Evolutionary conservation across 2,329 filamentous ascomycete genomes (phyloP).

Genomic region (Cladosporium sp.): DNA sequence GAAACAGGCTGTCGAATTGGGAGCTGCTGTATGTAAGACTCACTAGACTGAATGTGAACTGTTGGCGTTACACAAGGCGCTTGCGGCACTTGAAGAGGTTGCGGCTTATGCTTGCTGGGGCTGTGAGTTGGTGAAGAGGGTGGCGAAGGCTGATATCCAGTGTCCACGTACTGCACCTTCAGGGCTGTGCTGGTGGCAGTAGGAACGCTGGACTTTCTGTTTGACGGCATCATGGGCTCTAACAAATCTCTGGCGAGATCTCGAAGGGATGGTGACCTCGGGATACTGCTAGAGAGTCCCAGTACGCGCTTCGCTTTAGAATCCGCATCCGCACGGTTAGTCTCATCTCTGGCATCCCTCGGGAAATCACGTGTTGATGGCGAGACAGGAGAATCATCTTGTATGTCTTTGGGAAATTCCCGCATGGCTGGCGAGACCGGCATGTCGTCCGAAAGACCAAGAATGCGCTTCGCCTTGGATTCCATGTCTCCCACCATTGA

Average conservation of each 20-base stretch:
- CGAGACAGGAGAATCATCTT: neutral
- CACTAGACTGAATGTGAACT: neutral
- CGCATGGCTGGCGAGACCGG: slow-evolving; percentile 1
- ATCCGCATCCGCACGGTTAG: slow-evolving; percentile 29
- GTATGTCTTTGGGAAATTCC: neutral
- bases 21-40: neutral
- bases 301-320: slow-evolving; percentile 45
- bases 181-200: slow-evolving; percentile 12
- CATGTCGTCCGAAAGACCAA: slow-evolving; percentile 31
- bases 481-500: slow-evolving; percentile 32
- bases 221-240: neutral
- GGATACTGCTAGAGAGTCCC: slow-evolving; percentile 26
- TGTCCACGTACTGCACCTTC: slow-evolving; percentile 62
- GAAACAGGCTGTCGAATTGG: slow-evolving; percentile 1
- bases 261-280: neutral
- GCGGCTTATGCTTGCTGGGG: slow-evolving; percentile 18
- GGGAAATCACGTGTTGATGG: neutral
- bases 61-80: neutral
- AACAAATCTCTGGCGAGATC: neutral
- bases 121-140: slow-evolving; percentile 64
- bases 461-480: slow-evolving; percentile 43
- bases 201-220: neutral
- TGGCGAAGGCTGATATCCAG: slow-evolving; percentile 78
- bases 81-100: slow-evolving; percentile 2
- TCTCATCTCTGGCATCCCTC: neutral